These are phyloP conservation scores for Cystofilobasidium macerans DNA, from an alignment of 768 basidiomycete genomes.

Conservation along the genomic window DNA sequence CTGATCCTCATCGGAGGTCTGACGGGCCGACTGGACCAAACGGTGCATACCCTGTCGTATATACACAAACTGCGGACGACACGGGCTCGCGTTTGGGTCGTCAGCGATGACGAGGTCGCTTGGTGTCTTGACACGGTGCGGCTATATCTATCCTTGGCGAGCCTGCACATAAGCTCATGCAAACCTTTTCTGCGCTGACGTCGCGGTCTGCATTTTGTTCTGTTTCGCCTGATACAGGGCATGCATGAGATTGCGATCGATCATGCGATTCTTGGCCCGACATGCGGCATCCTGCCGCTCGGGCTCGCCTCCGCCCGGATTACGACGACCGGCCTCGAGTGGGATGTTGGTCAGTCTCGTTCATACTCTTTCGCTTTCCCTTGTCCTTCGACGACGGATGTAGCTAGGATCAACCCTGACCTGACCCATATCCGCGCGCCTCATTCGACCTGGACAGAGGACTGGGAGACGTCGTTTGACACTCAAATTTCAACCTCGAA, in stretches of 20 bases:
- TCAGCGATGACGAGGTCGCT: slow-evolving; percentile 82
- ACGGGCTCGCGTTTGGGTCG: slow-evolving; percentile 49
- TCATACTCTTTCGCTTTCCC: background rate
- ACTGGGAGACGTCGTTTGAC: slow-evolving; percentile 63
- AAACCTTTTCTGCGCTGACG: background rate
- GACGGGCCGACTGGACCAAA: slow-evolving; percentile 86
- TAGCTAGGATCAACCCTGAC: background rate
- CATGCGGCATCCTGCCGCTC: slow-evolving; percentile 89
- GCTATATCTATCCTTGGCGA: slow-evolving; percentile 17
- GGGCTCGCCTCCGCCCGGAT: slow-evolving; percentile 65
- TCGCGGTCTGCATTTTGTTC: background rate
- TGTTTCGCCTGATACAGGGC: slow-evolving; percentile 46
- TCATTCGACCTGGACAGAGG: slow-evolving; percentile 40
- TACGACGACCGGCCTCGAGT: slow-evolving; percentile 72
- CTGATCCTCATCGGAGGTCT: slow-evolving; percentile 77
- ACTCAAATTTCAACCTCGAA: slow-evolving; percentile 88
- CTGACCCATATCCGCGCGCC: background rate
- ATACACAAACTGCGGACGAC: slow-evolving; percentile 36
- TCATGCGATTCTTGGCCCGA: slow-evolving; percentile 62
- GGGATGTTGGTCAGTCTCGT: slow-evolving; percentile 64
- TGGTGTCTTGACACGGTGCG: slow-evolving; percentile 75
- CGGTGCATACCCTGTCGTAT: slow-evolving; percentile 74
- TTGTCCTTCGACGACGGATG: background rate
- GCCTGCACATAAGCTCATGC: too few relatives aligned
- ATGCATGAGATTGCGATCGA: slow-evolving; percentile 68